These are phyloP conservation scores for Lentinula sp. DNA, from an alignment of 768 basidiomycete genomes.

Conservation along the genomic window DNA sequence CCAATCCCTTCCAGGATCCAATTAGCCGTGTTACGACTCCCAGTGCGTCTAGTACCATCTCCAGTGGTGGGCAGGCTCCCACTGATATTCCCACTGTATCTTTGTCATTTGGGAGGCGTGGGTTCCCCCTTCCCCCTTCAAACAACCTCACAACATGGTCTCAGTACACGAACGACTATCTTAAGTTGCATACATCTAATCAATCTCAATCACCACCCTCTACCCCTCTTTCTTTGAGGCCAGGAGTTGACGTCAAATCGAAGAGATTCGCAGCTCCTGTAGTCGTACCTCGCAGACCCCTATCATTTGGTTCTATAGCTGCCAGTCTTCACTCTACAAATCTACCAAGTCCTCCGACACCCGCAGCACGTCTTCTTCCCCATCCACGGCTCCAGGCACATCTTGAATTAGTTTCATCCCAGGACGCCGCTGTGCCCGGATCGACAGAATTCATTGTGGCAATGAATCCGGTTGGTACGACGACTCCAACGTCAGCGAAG, in stretches of 20 bases:
- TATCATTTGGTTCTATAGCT: not conserved
- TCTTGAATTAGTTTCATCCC: not conserved
- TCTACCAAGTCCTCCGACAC: not conserved
- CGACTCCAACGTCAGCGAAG: not conserved
- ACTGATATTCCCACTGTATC: not conserved
- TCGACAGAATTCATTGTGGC: not conserved
- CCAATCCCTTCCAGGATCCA: slow-evolving; percentile 16
- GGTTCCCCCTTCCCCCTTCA: slow-evolving; percentile 1
- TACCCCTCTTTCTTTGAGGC: not conserved
- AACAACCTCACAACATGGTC: not conserved
- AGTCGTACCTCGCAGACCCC: not conserved
- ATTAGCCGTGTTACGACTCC: slow-evolving; percentile 9
- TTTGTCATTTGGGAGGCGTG: not conserved
- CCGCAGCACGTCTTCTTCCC: not conserved
- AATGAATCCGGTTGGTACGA: not conserved
- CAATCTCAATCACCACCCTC: not conserved
- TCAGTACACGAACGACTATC: not conserved
- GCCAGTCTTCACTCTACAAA: not conserved
- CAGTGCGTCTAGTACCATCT: not conserved
- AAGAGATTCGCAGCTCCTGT: not conserved
- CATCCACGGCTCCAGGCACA: slow-evolving; percentile 1
- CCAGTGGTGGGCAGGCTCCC: not conserved
- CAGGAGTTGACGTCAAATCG: not conserved
- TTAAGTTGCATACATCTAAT: not conserved
- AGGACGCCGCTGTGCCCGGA: not conserved